Conservation (phyloP, 2,329 filamentous ascomycete genomes). For the Dendrostoma leiphaemia region DNA sequence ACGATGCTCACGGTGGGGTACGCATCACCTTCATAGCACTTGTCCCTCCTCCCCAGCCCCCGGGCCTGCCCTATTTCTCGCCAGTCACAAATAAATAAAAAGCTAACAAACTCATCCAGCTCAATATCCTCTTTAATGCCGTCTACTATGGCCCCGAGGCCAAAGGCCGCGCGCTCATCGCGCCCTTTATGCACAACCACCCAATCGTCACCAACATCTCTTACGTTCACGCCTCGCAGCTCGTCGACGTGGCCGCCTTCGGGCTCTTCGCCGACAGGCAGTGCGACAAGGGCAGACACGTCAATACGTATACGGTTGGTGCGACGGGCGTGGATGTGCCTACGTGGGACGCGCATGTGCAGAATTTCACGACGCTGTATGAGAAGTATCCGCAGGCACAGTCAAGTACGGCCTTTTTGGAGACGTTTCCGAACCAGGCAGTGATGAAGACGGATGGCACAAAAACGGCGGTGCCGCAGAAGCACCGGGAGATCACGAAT, state of each 20-base stretch:
- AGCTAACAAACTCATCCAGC: slow-evolving; percentile 23
- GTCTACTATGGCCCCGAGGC: slow-evolving; percentile 34
- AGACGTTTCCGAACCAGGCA: slow-evolving; percentile 36
- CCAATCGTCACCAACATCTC: slow-evolving; percentile 34
- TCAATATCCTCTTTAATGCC: slow-evolving; percentile 26
- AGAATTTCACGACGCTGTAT: slow-evolving; percentile 34
- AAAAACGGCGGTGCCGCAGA: too few relatives aligned
- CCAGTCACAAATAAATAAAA: too few relatives aligned
- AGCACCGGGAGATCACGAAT: too few relatives aligned
- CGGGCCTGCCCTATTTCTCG: slow-evolving; percentile 28
- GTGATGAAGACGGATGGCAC: too few relatives aligned
- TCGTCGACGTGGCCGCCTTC: slow-evolving; percentile 37
- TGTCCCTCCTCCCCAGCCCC: neutral
- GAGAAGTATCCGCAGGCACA: slow-evolving; percentile 22
- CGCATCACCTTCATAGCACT: neutral
- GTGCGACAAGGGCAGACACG: slow-evolving; percentile 35
- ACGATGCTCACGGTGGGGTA: slow-evolving; percentile 21
- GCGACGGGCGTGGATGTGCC: slow-evolving; percentile 31
- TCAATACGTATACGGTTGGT: slow-evolving; percentile 35
- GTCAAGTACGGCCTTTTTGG: slow-evolving; percentile 34
- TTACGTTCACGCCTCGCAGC: slow-evolving; percentile 38
- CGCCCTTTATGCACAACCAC: slow-evolving; percentile 33
- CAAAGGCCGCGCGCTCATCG: slow-evolving; percentile 34
- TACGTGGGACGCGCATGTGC: slow-evolving; percentile 26
- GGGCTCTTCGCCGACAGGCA: slow-evolving; percentile 33